Evolutionary conservation across 495 filamentous ascomycete species (phyloP).

Genomic region (Zalerion maritima): DNA sequence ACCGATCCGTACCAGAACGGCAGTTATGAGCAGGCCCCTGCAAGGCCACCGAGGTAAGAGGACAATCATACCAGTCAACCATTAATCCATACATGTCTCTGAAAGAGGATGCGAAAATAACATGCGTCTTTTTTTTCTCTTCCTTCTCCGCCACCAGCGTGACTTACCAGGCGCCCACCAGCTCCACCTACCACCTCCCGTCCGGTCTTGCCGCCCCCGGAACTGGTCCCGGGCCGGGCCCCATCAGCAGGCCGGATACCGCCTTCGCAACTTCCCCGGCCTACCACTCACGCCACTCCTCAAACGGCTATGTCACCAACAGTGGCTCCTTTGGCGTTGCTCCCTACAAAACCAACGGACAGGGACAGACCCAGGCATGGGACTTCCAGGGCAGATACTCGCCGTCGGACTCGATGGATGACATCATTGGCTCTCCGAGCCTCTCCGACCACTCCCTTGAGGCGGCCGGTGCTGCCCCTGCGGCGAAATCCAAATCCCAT

Average conservation of each 20-base stretch:
- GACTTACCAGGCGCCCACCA: slow-evolving; percentile 21
- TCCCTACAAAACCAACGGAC: slow-evolving; percentile 19
- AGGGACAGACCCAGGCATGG: slow-evolving; percentile 27
- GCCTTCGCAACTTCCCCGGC: slow-evolving; percentile 16
- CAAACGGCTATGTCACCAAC: slow-evolving; percentile 16
- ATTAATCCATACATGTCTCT: no score
- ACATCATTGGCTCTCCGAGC: slow-evolving; percentile 27
- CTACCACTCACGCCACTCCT: slow-evolving; percentile 21
- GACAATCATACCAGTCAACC: slow-evolving; percentile 10
- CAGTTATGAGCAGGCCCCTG: slow-evolving; percentile 17
- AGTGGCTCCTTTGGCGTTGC: slow-evolving; percentile 15
- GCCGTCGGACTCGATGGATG: slow-evolving; percentile 33
- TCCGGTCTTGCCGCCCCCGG: slow-evolving; percentile 4
- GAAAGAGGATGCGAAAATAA: slow-evolving; percentile 26
- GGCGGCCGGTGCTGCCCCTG: slow-evolving; percentile 17
- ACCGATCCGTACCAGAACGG: slow-evolving; percentile 18
- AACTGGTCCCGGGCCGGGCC: slow-evolving; percentile 14
- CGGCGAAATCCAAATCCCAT: slow-evolving; percentile 29
- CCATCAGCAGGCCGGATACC: slow-evolving; percentile 16
- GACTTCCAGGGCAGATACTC: slow-evolving; percentile 27
- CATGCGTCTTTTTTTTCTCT: slow-evolving; percentile 13
- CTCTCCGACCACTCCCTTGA: slow-evolving; percentile 31
- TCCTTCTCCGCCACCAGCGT: no score
- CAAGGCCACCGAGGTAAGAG: slow-evolving; percentile 32
- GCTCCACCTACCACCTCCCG: slow-evolving; percentile 23